A percentile compares a stretch with the other conserved stretches of the same genome.
Evolutionary conservation across 805 yeast species (phyloP).

Genomic region (Ogataea henricii): DNA sequence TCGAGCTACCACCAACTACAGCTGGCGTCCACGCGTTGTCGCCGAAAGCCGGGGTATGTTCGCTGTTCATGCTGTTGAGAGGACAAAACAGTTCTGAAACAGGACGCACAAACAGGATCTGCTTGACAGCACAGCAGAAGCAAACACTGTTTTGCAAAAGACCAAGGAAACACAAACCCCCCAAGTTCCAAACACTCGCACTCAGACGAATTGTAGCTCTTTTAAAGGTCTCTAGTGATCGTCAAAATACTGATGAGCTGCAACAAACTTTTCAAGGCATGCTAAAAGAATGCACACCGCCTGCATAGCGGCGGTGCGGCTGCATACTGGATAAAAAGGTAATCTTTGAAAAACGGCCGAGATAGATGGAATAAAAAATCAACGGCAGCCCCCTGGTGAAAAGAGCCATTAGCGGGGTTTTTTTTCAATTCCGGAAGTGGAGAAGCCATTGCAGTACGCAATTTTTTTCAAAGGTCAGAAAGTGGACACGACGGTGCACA

Average conservation of each 20-base stretch:
- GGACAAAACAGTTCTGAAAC: not conserved
- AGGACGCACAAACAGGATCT: not conserved
- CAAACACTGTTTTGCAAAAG: not conserved
- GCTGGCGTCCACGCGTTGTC: constrained; percentile 3
- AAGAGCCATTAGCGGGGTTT: too few relatives aligned
- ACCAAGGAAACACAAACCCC: not conserved
- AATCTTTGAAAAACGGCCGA: too few relatives aligned
- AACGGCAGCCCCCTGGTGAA: too few relatives aligned
- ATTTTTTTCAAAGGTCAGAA: too few relatives aligned
- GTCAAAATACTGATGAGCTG: constrained; percentile 3
- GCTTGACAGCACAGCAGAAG: not conserved
- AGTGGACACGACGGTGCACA: too few relatives aligned
- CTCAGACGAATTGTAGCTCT: not conserved
- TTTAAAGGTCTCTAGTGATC: constrained; percentile 1
- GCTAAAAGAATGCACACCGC: constrained; percentile 5
- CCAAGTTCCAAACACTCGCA: not conserved
- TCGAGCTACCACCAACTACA: not conserved
- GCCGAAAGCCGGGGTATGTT: not conserved
- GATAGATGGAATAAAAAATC: too few relatives aligned
- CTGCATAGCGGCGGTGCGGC: constrained; percentile 5
- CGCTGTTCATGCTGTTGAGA: constrained; percentile 3
- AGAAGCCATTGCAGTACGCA: too few relatives aligned
- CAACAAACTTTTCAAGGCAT: not conserved
- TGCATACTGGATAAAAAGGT: not conserved
- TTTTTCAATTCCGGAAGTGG: too few relatives aligned